These are phyloP conservation scores for Aureobasidium sp. DNA, from an alignment of 2,329 filamentous ascomycete species.

Conservation along the genomic window DNA sequence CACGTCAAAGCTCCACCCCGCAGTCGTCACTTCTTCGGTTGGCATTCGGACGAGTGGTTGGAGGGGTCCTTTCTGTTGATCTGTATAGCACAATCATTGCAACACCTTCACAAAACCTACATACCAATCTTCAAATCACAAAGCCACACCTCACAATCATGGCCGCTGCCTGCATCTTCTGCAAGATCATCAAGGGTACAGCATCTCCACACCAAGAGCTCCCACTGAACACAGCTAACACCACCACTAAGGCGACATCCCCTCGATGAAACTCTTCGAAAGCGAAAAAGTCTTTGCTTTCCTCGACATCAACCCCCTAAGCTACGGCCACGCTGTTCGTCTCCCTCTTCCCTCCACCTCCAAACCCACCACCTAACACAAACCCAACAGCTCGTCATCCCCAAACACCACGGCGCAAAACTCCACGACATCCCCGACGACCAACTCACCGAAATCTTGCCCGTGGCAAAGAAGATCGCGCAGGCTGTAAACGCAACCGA, in stretches of 20 bases:
- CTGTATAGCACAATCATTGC: background rate
- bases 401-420: slow-evolving; percentile 89
- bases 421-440: slow-evolving; percentile 91
- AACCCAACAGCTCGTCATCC: slow-evolving; percentile 74
- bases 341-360: background rate
- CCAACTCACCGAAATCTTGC: slow-evolving; percentile 72
- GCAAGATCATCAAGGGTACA: slow-evolving; percentile 91
- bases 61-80: background rate
- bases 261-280: slow-evolving; percentile 93
- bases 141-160: background rate
- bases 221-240: background rate
- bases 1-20: slow-evolving; percentile 6
- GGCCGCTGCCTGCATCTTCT: slow-evolving; percentile 72
- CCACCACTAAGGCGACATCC: slow-evolving; percentile 69
- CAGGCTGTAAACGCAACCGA: slow-evolving; percentile 66
- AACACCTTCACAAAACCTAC: background rate
- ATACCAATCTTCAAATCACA: background rate
- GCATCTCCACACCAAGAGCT: background rate
- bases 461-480: slow-evolving; percentile 81
- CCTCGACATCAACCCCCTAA: slow-evolving; percentile 88
- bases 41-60: slow-evolving; percentile 2
- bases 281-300: slow-evolving; percentile 90
- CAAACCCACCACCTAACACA: background rate
- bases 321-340: slow-evolving; percentile 78
- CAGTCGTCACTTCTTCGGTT: background rate